Evolutionary conservation across 495 filamentous ascomycete genomes (phyloP), one percentile per base, ranked within the genome.

Genomic region (Saxispiralis lemnorum): DNA sequence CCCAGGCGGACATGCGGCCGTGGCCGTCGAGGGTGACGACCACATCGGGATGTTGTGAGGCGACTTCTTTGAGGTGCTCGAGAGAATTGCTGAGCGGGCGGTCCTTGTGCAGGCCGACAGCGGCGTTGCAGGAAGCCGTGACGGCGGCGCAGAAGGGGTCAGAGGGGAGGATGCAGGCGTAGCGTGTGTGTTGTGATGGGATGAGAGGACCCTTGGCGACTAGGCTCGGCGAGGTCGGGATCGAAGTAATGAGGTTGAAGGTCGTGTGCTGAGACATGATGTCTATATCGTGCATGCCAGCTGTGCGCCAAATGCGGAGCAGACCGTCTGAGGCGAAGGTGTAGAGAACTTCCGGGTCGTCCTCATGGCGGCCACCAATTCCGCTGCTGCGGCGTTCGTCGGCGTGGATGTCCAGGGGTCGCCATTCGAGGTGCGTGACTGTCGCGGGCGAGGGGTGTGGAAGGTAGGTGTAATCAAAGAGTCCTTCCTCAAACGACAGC

Each of bases 1-100:
- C 92, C 88, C 88, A 94, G 0, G 87, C 89, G 37, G 82, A 84
- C 83, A 96, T 85, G 51, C 78, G 73, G 4, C 89, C 89, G 31
- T 70, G 65, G 15, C 79, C 78, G 60, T 99, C 87, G 40, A 93
- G 66, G 2, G 88, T 76, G 13, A 95, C 67, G 50, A 83, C 86
- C 2, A 96, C 73, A 52, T 99, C 92, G 0, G 88, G 92, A 39
- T 69, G 78, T 19, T 76, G 75, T 42, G 84, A 88, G 6, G 83
- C 83, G 45, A 95, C 74, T 46, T 92, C 83, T 21, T 86, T 76
- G 6, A 96, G 66, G 60, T 93, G 85, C 52, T 86, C 75, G 33
- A 95, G 61, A 11, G 78, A 78, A 47, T 53, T 41, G 32, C 40
- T 49, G 17, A 44, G 14, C 24, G 13, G 34, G 7, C 13, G 30